A percentile compares a stretch with the other conserved stretches of the same genome.
phyloP scores from a whole-genome alignment of 148 eudicot species.

The Silene conica region DNA sequence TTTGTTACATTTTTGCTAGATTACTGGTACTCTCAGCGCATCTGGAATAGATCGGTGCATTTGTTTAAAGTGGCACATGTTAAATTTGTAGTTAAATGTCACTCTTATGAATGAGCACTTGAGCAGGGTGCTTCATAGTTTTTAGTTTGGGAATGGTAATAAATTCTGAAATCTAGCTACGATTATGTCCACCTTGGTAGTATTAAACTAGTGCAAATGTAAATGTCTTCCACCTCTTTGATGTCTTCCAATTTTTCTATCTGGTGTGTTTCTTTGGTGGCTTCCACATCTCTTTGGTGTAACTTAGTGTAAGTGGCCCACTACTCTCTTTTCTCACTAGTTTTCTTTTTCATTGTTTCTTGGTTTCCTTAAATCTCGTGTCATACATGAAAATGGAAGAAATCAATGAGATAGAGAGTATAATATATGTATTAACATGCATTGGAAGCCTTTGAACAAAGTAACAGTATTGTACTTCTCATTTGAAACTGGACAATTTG shows the following conservation, averaged over 20 bases:
- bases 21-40: not conserved
- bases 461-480: not conserved
- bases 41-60: not conserved
- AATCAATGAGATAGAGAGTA: not conserved
- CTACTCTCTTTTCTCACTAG: no score
- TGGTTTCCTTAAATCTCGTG: no score
- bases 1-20: not conserved
- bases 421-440: not conserved
- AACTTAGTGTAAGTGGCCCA: no score
- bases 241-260: no score
- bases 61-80: not conserved
- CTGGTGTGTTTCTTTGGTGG: no score
- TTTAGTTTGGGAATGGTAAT: not conserved
- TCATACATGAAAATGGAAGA: no score
- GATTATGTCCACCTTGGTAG: not conserved
- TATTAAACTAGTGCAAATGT: not conserved
- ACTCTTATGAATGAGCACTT: not conserved
- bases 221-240: no score
- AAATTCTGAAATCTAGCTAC: not conserved
- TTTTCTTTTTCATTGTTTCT: no score
- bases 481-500: not conserved
- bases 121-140: not conserved
- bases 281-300: no score
- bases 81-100: not conserved
- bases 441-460: not conserved